A percentile compares a stretch with the other conserved stretches of the same genome.
These are phyloP conservation scores for Ceratocystis destructans DNA, from an alignment of 2,329 filamentous ascomycete species.

Conservation along the genomic window DNA sequence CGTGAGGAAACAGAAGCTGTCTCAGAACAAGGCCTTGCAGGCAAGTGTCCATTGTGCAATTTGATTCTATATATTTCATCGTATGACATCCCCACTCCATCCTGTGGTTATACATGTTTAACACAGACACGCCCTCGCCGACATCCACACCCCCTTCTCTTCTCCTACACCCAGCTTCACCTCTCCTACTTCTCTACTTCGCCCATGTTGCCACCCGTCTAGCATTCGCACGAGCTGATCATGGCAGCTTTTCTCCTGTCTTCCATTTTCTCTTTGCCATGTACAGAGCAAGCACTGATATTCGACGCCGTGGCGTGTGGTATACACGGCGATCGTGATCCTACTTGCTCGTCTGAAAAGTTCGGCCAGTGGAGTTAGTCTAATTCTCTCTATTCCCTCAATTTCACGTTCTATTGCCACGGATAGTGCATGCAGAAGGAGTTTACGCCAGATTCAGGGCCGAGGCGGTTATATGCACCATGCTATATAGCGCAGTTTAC, in stretches of 20 bases:
- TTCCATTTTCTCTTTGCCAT: background rate
- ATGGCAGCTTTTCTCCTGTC: background rate
- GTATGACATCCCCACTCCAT: background rate
- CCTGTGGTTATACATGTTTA: background rate
- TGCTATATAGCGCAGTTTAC: background rate
- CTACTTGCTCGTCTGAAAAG: background rate
- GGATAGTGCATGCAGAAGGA: slow-evolving; percentile 1
- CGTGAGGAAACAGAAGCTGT: background rate
- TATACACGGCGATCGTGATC: background rate
- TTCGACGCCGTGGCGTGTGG: background rate
- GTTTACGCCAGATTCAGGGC: background rate
- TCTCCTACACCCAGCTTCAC: background rate
- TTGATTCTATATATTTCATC: background rate
- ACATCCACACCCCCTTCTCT: background rate
- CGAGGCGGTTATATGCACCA: background rate
- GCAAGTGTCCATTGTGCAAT: background rate
- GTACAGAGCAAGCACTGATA: background rate
- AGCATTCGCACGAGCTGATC: background rate
- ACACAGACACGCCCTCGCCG: background rate
- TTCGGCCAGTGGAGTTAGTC: background rate
- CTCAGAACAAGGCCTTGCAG: background rate
- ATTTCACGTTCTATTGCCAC: background rate
- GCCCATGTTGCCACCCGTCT: background rate
- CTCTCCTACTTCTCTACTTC: background rate
- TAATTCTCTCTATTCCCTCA: background rate